phyloP scores from a whole-genome alignment of 129 eudicot species.

The Flaveria brownii region DNA sequence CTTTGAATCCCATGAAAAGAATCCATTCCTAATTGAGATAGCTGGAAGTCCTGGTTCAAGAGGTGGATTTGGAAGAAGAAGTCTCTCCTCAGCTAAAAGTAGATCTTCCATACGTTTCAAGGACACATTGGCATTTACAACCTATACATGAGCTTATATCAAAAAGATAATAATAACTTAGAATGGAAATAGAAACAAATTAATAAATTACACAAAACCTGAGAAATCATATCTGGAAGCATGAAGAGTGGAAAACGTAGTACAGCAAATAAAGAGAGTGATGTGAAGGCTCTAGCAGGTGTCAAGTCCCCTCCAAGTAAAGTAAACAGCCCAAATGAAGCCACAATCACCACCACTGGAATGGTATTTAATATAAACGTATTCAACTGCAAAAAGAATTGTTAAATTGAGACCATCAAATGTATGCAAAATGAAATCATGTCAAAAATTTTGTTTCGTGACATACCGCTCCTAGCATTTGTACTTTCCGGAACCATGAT shows the following conservation, averaged over 20 bases:
- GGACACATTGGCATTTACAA: slow-evolving; percentile 88
- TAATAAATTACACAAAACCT: slow-evolving; percentile 44
- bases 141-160: slow-evolving; percentile 46
- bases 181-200: not conserved
- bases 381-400: slow-evolving; percentile 61
- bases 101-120: slow-evolving; percentile 85
- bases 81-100: slow-evolving; percentile 86
- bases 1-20: slow-evolving; percentile 94
- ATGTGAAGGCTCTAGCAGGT: slow-evolving; percentile 92
- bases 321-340: slow-evolving; percentile 81
- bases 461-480: slow-evolving; percentile 93
- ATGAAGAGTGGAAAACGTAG: slow-evolving; percentile 76
- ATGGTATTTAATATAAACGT: slow-evolving; percentile 78
- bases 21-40: slow-evolving; percentile 79
- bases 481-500: slow-evolving; percentile 75
- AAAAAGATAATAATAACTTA: not conserved
- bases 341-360: slow-evolving; percentile 90
- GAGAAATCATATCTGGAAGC: slow-evolving; percentile 90
- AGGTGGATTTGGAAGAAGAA: slow-evolving; percentile 86
- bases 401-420: not conserved
- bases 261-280: slow-evolving; percentile 85
- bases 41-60: slow-evolving; percentile 78
- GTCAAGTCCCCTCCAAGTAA: slow-evolving; percentile 89
- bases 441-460: not conserved
- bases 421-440: not conserved